Conservation (phyloP, 371 early-diverging fungal species). For the Lichtheimia hyalospora region DNA sequence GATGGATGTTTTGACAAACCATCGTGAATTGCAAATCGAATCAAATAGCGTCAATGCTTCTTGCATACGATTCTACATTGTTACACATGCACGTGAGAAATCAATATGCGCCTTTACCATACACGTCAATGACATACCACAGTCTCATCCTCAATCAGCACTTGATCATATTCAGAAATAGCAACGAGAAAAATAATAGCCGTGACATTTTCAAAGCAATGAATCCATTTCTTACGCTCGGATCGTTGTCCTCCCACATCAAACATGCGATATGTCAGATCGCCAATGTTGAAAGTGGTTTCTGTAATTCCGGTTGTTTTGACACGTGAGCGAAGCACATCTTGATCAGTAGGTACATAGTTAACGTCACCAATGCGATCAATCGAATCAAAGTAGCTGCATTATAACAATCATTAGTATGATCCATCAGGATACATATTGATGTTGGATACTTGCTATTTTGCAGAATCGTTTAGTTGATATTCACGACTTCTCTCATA, state of each 20-base stretch:
- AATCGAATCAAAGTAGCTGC: conserved; percentile 89
- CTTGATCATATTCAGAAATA: conserved; percentile 95
- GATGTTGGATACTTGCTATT: conserved; percentile 66
- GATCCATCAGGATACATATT: neutral
- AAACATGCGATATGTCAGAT: conserved; percentile 88
- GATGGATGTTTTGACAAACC: conserved; percentile 93
- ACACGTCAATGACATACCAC: conserved; percentile 53
- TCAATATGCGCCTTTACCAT: neutral
- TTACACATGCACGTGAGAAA: neutral
- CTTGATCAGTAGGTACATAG: conserved; percentile 90
- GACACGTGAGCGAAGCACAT: conserved; percentile 83
- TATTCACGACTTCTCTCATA: conserved; percentile 85
- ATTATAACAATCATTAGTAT: neutral
- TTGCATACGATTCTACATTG: conserved; percentile 88
- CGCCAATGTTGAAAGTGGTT: conserved; percentile 82
- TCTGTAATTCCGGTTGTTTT: conserved; percentile 91
- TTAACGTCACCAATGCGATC: conserved; percentile 82
- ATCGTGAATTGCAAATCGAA: conserved; percentile 94
- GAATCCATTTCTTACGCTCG: conserved; percentile 95
- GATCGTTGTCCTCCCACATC: conserved; percentile 95
- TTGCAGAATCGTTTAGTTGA: conserved; percentile 93
- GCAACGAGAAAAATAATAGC: conserved; percentile 95
- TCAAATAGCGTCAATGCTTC: conserved; percentile 95
- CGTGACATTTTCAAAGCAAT: conserved; percentile 95
- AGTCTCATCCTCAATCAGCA: conserved; percentile 92